Conservation (phyloP, 768 basidiomycete genomes). For the Phaffia tasmanica region DNA sequence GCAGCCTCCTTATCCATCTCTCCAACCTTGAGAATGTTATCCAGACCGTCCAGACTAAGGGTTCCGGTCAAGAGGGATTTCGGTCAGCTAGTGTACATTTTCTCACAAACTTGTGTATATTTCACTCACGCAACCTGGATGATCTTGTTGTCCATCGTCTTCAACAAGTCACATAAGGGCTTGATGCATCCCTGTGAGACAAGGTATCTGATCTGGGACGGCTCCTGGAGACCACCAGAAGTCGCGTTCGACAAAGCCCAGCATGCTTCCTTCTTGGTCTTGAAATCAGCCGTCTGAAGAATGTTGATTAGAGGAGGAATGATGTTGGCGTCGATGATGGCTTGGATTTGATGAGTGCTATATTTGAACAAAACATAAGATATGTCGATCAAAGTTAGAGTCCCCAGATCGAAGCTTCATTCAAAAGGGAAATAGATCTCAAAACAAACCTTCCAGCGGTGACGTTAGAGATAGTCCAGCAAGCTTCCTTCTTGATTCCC, state of each 20-base stretch:
- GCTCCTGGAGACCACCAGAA: conserved; percentile 92
- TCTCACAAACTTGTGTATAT: background rate
- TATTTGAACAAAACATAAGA: background rate
- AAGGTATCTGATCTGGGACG: conserved; percentile 92
- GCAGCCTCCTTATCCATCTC: conserved; percentile 79
- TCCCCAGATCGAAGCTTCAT: background rate
- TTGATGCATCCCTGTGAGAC: conserved; percentile 97
- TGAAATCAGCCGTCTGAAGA: conserved; percentile 94
- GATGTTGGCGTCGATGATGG: conserved; percentile 91
- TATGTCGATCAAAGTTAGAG: background rate
- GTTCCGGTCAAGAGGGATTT: background rate
- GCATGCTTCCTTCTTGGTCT: conserved; percentile 98
- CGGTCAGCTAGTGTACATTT: background rate
- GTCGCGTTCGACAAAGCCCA: conserved; percentile 99
- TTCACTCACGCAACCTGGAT: conserved; percentile 44
- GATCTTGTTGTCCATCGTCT: conserved; percentile 99
- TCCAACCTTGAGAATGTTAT: conserved; percentile 96
- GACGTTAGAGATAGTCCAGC: conserved; percentile 99
- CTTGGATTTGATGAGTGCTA: conserved; percentile 89
- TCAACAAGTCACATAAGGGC: conserved; percentile 88
- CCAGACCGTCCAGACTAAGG: conserved; percentile 68
- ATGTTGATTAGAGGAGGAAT: conserved; percentile 98
- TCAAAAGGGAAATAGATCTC: background rate
- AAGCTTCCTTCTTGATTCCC: conserved; percentile 97
- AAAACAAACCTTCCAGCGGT: conserved; percentile 56